phyloP scores from a whole-genome alignment of 2,329 filamentous ascomycete genomes.

The Fusarium bulbicola region DNA sequence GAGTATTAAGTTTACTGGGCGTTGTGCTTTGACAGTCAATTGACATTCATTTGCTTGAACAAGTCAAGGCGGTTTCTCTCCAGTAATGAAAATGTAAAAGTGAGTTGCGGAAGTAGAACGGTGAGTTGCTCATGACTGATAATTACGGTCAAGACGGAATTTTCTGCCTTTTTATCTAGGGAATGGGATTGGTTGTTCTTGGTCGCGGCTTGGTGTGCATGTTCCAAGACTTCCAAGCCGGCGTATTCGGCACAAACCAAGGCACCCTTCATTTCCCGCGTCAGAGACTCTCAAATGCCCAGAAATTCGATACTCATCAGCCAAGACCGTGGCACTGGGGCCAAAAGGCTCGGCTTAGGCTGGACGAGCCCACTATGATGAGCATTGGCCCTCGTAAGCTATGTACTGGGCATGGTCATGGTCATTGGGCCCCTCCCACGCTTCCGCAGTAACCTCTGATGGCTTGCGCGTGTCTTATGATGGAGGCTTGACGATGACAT shows the following conservation, averaged over 20 bases:
- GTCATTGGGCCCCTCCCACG: conserved; percentile 6
- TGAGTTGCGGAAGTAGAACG: neutral
- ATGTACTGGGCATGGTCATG: conserved; percentile 15
- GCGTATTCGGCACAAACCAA: conserved; percentile 39
- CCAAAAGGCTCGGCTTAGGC: conserved; percentile 33
- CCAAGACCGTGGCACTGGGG: conserved; percentile 41
- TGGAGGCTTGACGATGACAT: conserved; percentile 6
- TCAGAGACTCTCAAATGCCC: conserved; percentile 30
- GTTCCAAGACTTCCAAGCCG: conserved; percentile 41
- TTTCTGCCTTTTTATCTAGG: conserved; percentile 13
- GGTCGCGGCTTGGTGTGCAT: conserved; percentile 20
- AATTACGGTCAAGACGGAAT: conserved; percentile 15
- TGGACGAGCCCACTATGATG: conserved; percentile 17
- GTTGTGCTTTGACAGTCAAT: conserved; percentile 12
- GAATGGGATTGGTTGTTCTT: neutral
- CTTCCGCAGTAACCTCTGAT: conserved; percentile 8
- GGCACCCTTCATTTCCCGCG: conserved; percentile 39
- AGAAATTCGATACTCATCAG: conserved; percentile 38
- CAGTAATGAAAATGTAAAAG: neutral
- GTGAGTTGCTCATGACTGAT: conserved; percentile 8
- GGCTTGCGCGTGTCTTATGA: conserved; percentile 19
- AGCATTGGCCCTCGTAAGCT: conserved; percentile 29
- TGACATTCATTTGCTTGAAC: neutral
- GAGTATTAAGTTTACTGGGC: conserved; percentile 26
- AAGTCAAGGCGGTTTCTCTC: neutral